These are phyloP conservation scores for Pelargonium citronellum DNA, from an alignment of 441 rosid genomes.

Conservation along the genomic window DNA sequence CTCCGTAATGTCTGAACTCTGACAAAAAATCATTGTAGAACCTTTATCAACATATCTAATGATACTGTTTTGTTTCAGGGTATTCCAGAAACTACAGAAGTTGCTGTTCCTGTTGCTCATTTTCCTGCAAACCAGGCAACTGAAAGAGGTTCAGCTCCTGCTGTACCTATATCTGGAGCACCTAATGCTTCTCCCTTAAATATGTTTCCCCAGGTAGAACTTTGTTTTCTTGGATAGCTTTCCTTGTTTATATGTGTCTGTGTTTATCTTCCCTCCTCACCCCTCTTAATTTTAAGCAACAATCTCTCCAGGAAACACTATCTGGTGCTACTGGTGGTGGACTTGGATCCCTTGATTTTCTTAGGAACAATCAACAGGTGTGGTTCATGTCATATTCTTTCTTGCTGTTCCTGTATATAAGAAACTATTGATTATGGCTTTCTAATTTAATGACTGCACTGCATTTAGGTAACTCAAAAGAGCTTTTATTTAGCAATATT, in stretches of 20 bases:
- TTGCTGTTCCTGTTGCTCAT: constrained; percentile 56
- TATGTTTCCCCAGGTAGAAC: constrained; percentile 83
- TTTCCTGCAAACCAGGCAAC: constrained; percentile 43
- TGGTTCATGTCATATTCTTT: constrained; percentile 16
- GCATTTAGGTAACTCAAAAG: neutral
- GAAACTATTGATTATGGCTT: neutral
- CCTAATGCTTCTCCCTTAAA: constrained; percentile 92
- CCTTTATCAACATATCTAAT: constrained; percentile 16
- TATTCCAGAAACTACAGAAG: constrained; percentile 78
- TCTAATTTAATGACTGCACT: neutral
- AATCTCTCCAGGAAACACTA: constrained; percentile 49
- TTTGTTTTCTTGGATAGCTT: constrained; percentile 16
- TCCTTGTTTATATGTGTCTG: neutral
- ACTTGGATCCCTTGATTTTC: constrained; percentile 81
- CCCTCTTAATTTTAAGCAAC: constrained; percentile 20
- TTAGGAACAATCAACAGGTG: constrained; percentile 87
- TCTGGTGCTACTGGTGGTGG: constrained; percentile 57
- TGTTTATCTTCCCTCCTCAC: neutral
- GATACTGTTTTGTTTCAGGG: constrained; percentile 49
- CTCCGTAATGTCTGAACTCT: constrained; percentile 45
- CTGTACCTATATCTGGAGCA: constrained; percentile 53
- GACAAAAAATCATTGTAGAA: neutral
- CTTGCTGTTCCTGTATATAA: constrained; percentile 6
- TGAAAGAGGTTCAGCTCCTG: constrained; percentile 45
- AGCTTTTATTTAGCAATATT: too few species aligned